These are phyloP conservation scores for Fraxinus latifolia DNA, from an alignment of 305 asterid species.

Conservation along the genomic window DNA sequence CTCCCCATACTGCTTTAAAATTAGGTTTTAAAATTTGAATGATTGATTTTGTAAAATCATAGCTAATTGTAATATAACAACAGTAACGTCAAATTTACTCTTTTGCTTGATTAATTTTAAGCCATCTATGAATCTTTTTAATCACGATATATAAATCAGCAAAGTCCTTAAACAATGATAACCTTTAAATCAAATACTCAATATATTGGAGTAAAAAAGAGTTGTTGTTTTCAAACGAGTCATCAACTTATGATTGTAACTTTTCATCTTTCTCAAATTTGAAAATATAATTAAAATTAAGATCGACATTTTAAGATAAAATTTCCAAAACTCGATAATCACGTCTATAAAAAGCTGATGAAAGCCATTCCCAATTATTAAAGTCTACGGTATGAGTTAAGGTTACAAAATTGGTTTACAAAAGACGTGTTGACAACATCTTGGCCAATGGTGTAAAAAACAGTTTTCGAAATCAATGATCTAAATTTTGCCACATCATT, in stretches of 20 bases:
- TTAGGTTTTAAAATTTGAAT: slow-evolving; percentile 1
- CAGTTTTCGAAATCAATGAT: too few species aligned
- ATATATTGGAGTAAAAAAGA: neutral
- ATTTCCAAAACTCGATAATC: too few species aligned
- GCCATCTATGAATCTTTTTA: neutral
- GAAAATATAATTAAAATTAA: too few species aligned
- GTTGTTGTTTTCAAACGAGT: neutral
- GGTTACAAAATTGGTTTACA: too few species aligned
- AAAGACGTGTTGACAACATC: too few species aligned
- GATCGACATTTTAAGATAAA: too few species aligned
- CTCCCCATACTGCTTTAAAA: neutral
- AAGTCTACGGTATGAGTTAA: too few species aligned
- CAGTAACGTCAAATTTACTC: neutral
- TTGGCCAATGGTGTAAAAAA: too few species aligned
- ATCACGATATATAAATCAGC: neutral
- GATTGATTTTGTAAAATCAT: neutral
- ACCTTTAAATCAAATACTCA: neutral
- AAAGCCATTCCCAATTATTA: too few species aligned
- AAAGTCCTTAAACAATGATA: neutral
- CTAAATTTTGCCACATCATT: too few species aligned
- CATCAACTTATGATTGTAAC: neutral
- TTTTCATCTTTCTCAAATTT: too few species aligned
- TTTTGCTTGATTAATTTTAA: neutral
- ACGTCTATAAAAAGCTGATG: too few species aligned
- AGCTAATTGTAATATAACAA: neutral